A percentile compares a stretch with the other conserved stretches of the same genome.
phyloP scores from a whole-genome alignment of 106 monocot species.

The Amphibolis antarctica region DNA sequence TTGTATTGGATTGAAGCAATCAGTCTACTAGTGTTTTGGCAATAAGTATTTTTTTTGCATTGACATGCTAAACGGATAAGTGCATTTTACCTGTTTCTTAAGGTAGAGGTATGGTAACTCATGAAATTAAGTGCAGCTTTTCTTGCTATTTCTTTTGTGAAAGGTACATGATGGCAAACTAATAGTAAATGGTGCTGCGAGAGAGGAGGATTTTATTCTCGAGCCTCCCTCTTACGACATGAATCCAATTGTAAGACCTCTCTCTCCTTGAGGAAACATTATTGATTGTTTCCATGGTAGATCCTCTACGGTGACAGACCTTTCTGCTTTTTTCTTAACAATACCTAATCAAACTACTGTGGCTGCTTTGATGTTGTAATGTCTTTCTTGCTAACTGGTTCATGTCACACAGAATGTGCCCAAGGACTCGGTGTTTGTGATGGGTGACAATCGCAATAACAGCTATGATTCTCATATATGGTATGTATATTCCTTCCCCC shows the following conservation, averaged over 20 bases:
- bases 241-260: no score
- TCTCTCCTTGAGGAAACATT: neutral
- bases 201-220: slow-evolving; percentile 73
- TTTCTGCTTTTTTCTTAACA: no score
- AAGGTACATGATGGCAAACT: slow-evolving; percentile 91
- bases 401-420: slow-evolving; percentile 47
- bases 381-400: neutral
- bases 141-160: neutral
- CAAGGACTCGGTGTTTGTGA: slow-evolving; percentile 57
- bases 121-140: neutral
- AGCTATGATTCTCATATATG: slow-evolving; percentile 89
- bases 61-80: no score
- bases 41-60: no score
- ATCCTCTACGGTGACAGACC: no score
- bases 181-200: slow-evolving; percentile 70
- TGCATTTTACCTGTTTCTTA: no score
- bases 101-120: no score
- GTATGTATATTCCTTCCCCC: slow-evolving; percentile 22
- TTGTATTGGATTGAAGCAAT: no score
- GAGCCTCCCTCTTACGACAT: slow-evolving; percentile 28
- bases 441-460: slow-evolving; percentile 94
- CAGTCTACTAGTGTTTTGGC: no score
- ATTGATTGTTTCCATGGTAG: no score
- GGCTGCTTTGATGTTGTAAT: no score
- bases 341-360: no score